phyloP scores from a whole-genome alignment of 1,284 basidiomycete species.

The Macrocybe sp. region DNA sequence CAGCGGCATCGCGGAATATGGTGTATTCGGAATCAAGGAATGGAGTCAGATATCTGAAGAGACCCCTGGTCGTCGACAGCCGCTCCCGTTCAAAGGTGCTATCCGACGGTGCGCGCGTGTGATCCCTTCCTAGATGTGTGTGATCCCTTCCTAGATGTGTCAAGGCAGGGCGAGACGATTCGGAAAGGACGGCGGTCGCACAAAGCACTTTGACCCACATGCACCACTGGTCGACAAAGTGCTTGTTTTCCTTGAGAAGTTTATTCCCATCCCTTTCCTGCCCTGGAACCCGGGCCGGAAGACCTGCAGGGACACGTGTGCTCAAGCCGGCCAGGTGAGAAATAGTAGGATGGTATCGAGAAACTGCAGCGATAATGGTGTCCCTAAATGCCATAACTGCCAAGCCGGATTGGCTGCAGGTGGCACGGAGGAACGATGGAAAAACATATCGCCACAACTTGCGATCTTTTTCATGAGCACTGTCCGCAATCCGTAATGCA shows the following conservation, averaged over 20 bases:
- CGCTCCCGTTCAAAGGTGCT: slow-evolving; percentile 69
- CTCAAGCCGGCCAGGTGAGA: slow-evolving; percentile 63
- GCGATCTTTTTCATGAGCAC: slow-evolving; percentile 57
- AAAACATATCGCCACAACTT: slow-evolving; percentile 70
- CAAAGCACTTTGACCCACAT: slow-evolving; percentile 83
- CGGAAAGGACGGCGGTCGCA: slow-evolving; percentile 69
- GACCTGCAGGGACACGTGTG: slow-evolving; percentile 40
- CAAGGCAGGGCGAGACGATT: slow-evolving; percentile 47
- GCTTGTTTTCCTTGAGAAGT: slow-evolving; percentile 57
- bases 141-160: slow-evolving; percentile 53
- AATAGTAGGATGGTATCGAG: slow-evolving; percentile 65
- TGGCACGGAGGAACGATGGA: slow-evolving; percentile 54
- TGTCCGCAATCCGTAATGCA: slow-evolving; percentile 62
- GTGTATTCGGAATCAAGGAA: slow-evolving; percentile 86
- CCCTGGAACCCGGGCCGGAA: slow-evolving; percentile 33
- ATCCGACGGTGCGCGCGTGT: slow-evolving; percentile 70
- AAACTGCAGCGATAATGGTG: slow-evolving; percentile 57
- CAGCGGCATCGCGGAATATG: slow-evolving; percentile 81
- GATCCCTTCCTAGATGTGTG: slow-evolving; percentile 58
- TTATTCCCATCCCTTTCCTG: slow-evolving; percentile 47
- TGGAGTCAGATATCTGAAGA: slow-evolving; percentile 84
- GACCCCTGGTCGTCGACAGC: slow-evolving; percentile 71
- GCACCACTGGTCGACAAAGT: slow-evolving; percentile 82
- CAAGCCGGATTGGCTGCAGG: slow-evolving; percentile 41
- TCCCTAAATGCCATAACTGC: slow-evolving; percentile 53